Conservation (phyloP, 2,329 filamentous ascomycete species). For the Trichoderma lentiforme region DNA sequence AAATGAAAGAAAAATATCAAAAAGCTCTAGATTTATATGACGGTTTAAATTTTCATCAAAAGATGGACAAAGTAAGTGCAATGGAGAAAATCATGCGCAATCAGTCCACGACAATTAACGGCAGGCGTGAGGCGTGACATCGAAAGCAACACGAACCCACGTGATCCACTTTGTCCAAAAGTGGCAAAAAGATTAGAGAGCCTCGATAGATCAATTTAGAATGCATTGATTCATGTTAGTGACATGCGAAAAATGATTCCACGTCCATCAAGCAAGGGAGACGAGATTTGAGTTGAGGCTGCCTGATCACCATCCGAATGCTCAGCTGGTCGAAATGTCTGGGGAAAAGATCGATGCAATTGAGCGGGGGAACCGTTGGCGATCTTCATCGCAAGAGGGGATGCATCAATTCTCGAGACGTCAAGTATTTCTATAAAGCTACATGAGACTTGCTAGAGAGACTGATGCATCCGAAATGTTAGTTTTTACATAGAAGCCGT, state of each 20-base stretch:
- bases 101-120: not conserved
- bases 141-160: conserved; percentile 28
- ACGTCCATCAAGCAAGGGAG: not conserved
- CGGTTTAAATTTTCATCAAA: not conserved
- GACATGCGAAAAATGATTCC: not conserved
- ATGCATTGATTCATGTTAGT: conserved; percentile 1
- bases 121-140: conserved; percentile 22
- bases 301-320: not conserved
- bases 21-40: not conserved
- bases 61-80: not conserved
- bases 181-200: not conserved
- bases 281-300: not conserved
- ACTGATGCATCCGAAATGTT: not conserved
- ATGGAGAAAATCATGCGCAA: not conserved
- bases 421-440: no score
- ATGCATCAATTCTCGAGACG: not conserved
- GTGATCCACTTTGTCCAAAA: conserved; percentile 23
- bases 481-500: not conserved
- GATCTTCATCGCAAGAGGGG: not conserved
- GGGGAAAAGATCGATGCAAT: not conserved
- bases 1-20: not conserved
- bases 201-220: conserved; percentile 22
- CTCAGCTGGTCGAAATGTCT: not conserved
- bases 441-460: no score
- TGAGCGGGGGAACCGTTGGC: not conserved